Percentiles rank a stretch among this genome's conserved stretches.
These are phyloP conservation scores for Solanum bulbocastanum DNA, from an alignment of 257 asterid species.

Conservation along the genomic window DNA sequence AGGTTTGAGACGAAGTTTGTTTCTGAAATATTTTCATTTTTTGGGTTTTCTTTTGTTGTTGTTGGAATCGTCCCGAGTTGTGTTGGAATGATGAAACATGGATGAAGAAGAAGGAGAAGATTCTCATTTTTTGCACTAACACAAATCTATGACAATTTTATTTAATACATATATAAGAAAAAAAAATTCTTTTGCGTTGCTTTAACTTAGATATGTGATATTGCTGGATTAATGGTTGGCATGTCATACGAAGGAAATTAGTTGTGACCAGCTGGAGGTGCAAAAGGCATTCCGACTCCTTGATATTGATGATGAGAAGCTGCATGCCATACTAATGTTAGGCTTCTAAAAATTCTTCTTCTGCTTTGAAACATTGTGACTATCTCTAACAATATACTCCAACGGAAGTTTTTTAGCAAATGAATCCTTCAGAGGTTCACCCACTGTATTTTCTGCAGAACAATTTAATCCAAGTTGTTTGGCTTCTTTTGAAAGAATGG, in stretches of 20 bases:
- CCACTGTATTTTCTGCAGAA: slow-evolving; percentile 49
- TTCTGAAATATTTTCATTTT: too few species aligned
- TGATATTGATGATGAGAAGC: slow-evolving; percentile 30
- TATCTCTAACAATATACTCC: slow-evolving; percentile 21
- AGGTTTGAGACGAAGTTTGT: too few species aligned
- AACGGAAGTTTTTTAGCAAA: slow-evolving; percentile 32
- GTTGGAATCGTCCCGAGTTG: too few species aligned
- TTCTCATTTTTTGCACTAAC: too few species aligned
- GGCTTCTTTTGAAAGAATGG: slow-evolving; percentile 3
- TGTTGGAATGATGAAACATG: too few species aligned
- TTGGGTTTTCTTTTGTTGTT: too few species aligned
- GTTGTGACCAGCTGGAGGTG: slow-evolving; percentile 20
- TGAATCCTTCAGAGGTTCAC: slow-evolving; percentile 27
- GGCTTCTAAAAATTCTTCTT: slow-evolving; percentile 23
- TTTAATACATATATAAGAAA: too few species aligned
- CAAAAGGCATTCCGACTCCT: slow-evolving; percentile 17
- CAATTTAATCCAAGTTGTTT: slow-evolving; percentile 30
- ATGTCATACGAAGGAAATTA: slow-evolving; percentile 42
- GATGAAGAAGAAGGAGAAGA: too few species aligned
- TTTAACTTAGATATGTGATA: not conserved
- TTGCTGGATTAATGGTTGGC: slow-evolving; percentile 31
- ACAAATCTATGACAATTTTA: too few species aligned
- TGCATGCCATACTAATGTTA: slow-evolving; percentile 33
- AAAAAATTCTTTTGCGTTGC: too few species aligned
- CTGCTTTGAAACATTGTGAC: slow-evolving; percentile 19